These are phyloP conservation scores for Plasmodium relictum DNA, from an alignment of 169 alveolate species.

Conservation along the genomic window DNA sequence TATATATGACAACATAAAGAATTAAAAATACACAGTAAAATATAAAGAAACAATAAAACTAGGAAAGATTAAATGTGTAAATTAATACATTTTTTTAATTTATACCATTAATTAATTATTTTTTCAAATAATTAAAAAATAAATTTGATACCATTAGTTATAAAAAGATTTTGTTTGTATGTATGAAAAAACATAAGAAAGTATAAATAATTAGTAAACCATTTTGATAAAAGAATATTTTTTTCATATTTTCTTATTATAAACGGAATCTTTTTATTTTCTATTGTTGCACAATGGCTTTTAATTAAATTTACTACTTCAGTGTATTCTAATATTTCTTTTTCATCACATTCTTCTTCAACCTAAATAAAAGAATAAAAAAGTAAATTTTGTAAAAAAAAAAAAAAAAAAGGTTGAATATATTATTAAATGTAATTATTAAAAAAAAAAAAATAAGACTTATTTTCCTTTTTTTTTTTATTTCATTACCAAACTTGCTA, in stretches of 20 bases:
- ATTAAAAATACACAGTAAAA: neutral
- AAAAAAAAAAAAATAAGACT: neutral
- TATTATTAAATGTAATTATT: neutral
- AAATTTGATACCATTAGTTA: constrained; percentile 59
- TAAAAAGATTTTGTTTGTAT: constrained; percentile 61
- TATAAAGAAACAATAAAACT: neutral
- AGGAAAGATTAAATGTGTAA: no score
- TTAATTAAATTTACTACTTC: constrained; percentile 65
- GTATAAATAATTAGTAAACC: constrained; percentile 62
- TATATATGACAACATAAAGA: neutral
- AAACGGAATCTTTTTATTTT: constrained; percentile 65
- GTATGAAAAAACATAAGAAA: constrained; percentile 55
- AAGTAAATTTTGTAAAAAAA: no score
- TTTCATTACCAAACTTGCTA: constrained; percentile 64
- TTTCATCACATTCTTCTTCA: constrained; percentile 70
- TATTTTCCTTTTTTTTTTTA: neutral
- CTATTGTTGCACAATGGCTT: constrained; percentile 36
- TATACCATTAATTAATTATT: no score
- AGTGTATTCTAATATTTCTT: constrained; percentile 45
- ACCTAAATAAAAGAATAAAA: constrained; percentile 20
- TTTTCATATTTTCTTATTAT: constrained; percentile 73
- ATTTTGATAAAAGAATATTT: constrained; percentile 58
- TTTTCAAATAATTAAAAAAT: constrained; percentile 22
- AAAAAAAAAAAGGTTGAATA: constrained; percentile 1
- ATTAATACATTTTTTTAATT: no score